phyloP scores from a whole-genome alignment of 192 early-diverging fungal species.

The Rhizophagus sp. region DNA sequence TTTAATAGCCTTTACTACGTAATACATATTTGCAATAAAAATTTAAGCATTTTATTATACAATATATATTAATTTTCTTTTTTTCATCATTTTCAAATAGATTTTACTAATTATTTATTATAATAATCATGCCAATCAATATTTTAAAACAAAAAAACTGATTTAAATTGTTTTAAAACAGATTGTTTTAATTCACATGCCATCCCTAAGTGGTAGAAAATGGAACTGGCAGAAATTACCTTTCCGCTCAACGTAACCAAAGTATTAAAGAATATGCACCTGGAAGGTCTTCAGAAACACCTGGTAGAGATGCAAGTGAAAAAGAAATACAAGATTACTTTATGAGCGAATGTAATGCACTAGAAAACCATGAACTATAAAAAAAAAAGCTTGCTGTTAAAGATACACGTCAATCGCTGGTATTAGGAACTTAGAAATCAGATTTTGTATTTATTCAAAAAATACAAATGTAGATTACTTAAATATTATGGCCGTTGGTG shows the following conservation, averaged over 20 bases:
- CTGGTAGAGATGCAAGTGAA: background rate
- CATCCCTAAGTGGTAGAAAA: background rate
- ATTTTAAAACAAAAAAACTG: too few species aligned
- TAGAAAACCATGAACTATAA: background rate
- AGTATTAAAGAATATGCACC: background rate
- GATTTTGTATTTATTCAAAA: constrained; percentile 22
- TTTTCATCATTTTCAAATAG: too few species aligned
- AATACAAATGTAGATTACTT: background rate
- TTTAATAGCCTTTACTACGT: too few species aligned
- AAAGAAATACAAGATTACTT: constrained; percentile 18
- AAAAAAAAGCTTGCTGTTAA: background rate
- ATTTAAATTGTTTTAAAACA: too few species aligned
- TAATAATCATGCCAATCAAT: too few species aligned
- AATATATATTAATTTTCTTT: too few species aligned
- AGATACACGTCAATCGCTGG: background rate
- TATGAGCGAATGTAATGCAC: background rate
- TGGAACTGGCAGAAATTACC: background rate
- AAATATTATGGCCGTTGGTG: constrained; percentile 1
- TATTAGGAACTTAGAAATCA: constrained; percentile 17
- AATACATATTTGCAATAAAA: too few species aligned
- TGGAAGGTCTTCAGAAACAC: background rate
- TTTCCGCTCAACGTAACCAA: background rate
- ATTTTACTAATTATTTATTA: too few species aligned
- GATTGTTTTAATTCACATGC: too few species aligned
- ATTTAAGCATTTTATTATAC: too few species aligned